These are phyloP conservation scores for Pleurotus citrinopileatus DNA, from an alignment of 768 basidiomycete species.

Conservation along the genomic window DNA sequence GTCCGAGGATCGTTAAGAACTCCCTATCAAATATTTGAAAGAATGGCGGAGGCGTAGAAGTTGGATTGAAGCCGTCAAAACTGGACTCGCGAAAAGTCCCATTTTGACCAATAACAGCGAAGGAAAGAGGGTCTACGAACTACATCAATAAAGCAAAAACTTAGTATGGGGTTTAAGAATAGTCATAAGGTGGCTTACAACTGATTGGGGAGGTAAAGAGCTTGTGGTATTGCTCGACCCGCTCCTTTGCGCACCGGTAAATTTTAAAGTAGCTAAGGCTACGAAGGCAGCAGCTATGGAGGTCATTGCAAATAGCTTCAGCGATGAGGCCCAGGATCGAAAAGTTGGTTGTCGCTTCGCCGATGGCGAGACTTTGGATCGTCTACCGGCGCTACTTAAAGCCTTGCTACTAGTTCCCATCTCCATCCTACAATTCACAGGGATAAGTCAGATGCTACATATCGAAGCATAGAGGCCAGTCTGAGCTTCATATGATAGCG, in stretches of 20 bases:
- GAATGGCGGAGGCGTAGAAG: slow-evolving; percentile 52
- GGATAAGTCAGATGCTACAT: neutral
- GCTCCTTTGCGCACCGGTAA: slow-evolving; percentile 4
- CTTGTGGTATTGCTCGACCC: slow-evolving; percentile 16
- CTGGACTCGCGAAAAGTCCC: slow-evolving; percentile 34
- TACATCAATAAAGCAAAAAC: slow-evolving; percentile 19
- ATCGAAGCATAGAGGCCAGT: neutral
- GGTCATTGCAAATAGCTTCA: slow-evolving; percentile 1
- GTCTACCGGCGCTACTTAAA: neutral
- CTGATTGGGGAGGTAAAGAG: slow-evolving; percentile 23
- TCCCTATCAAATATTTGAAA: slow-evolving; percentile 49
- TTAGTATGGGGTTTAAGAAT: neutral
- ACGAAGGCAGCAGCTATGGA: neutral
- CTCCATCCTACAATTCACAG: neutral
- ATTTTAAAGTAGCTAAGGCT: slow-evolving; percentile 6
- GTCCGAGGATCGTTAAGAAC: slow-evolving; percentile 63
- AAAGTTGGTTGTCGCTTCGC: neutral
- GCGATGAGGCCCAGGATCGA: neutral
- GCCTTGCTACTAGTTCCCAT: neutral
- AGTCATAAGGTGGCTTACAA: slow-evolving; percentile 15
- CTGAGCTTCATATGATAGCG: neutral
- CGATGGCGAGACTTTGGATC: neutral
- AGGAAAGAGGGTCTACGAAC: slow-evolving; percentile 49
- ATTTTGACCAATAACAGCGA: slow-evolving; percentile 49
- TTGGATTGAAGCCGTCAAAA: slow-evolving; percentile 55